Evolutionary conservation across 2,329 filamentous ascomycete genomes (phyloP), one percentile per base, ranked within the genome.

Genomic region (Colletotrichum zoysiae): DNA sequence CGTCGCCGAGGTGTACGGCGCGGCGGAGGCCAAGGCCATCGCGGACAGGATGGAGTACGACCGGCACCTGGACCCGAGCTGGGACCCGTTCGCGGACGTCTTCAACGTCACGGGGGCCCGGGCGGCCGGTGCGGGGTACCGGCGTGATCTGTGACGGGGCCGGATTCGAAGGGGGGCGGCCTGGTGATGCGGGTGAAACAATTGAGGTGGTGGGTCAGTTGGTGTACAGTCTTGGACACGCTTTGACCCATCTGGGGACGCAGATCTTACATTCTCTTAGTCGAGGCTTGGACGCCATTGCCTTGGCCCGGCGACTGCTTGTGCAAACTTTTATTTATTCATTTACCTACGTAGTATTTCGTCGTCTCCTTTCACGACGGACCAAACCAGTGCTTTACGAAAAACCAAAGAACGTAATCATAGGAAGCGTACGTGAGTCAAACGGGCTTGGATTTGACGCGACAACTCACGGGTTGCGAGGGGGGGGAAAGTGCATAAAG

Each of bases 11-110:
- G 79, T 87, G 6, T 91, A 85, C 78, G 89, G 89, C 0, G 82
- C 85, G 56, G 84, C 84, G 3, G 77, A 82, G 18, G 89, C 89
- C 3, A 77, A 79, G 33, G 75, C 75, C 0, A 78, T 90, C 33
- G 87, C 88, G 2, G 81, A 85, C 66, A 76, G 74, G 44, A 85
- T 88, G 70, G 91, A 92, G 80, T 91, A 92, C 79, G 84, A 85
- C 16, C 84, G 89, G 60, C 86, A 88, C 74, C 75, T 74, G 6
- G 85, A 91, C 74, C 65, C 85, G 2, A 78, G 74, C 2, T 77
- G 81, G 33, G 90, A 92, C 79, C 87, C 87, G 0, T 92, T 33
- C 14, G 26, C 69, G 9, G 69, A 71, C 44, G 59, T 35, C 59
- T 71, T 68, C 35, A 71, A 71, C 26, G 65, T 69, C 7, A 69